Base-by-base conservation (phyloP, 495 filamentous ascomycete species). In the Parachaetomium inaequale region DNA sequence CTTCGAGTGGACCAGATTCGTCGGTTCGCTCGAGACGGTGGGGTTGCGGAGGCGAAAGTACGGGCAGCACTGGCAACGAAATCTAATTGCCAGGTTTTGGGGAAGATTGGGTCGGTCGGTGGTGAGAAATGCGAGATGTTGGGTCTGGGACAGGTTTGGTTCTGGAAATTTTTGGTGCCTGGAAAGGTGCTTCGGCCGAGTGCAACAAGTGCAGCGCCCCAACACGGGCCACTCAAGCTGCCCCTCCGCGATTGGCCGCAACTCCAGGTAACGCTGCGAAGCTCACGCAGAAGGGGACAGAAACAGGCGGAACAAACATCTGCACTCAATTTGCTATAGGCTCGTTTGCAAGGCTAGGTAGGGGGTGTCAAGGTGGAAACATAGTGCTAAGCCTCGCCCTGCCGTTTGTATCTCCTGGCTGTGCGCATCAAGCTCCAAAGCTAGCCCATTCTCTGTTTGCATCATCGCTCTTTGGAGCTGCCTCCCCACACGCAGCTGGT, bases 261-360 rank as follows among this genome's bases (percentile, higher is more conserved):
- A 23, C 0, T 23, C n/a, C 42, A 46, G 42, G 42, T 46, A 46
- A 59, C 56, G 36, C 45, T 61, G 38, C 55, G 51, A 58, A 52
- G 51, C 63, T 63, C 61, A 63, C 21, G 12, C 49, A 31, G 63
- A 66, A 74, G 57, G 67, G 29, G 59, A 58, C 58, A 68, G 74
- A 76, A 76, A 40, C 66, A 46, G 49, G 23, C 42, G 26, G 46
- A 62, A 54, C 43, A 26, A 26, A 45, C 15, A 28, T 25, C 23
- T 55, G 46, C 52, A 54, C 10, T 38, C 11, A 26, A 47, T 36
- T 19, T 19, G 15, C 36, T 49, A 23, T 23, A 12, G 26, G 17
- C n/a, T 17, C 28, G 34, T 50, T 46, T 31, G 15, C 55, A 46
- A 19, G 23, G n/a, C n/a, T n/a, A n/a, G n/a, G n/a, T n/a, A n/a